These are phyloP conservation scores for Nyctanthes arbortristis DNA, from an alignment of 257 asterid genomes.

Conservation along the genomic window DNA sequence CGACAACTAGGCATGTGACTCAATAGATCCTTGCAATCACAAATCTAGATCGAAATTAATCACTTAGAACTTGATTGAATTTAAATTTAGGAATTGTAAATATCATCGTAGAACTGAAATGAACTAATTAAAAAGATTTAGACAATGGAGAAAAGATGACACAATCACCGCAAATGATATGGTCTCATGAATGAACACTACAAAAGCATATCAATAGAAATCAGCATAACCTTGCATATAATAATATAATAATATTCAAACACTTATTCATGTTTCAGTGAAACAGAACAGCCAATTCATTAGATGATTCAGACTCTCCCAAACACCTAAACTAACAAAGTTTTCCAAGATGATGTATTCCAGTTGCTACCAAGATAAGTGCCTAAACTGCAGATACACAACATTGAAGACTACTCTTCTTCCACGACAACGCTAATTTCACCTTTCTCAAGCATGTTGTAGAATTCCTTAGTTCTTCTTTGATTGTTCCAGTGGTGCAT, in stretches of 20 bases:
- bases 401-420: slow-evolving; percentile 41
- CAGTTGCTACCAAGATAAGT: neutral
- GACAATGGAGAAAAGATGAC: too few species aligned
- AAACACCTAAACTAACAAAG: neutral
- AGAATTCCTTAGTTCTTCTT: slow-evolving; percentile 51
- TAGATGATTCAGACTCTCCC: neutral
- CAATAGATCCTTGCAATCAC: too few species aligned
- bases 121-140: too few species aligned
- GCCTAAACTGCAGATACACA: neutral
- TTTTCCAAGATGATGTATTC: neutral
- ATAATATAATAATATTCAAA: too few species aligned
- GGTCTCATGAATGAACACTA: too few species aligned
- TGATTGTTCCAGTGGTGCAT: slow-evolving; percentile 68
- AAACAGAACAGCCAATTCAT: neutral
- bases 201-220: too few species aligned
- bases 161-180: too few species aligned
- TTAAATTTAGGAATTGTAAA: too few species aligned
- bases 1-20: too few species aligned
- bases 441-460: slow-evolving; percentile 58
- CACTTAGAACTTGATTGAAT: too few species aligned
- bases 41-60: too few species aligned
- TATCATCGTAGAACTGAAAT: too few species aligned
- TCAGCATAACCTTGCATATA: neutral
- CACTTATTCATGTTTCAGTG: neutral
- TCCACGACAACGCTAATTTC: slow-evolving; percentile 56